Evolutionary conservation across 805 yeast species (phyloP).

Genomic region (Zygotorulaspora chibaensis): DNA sequence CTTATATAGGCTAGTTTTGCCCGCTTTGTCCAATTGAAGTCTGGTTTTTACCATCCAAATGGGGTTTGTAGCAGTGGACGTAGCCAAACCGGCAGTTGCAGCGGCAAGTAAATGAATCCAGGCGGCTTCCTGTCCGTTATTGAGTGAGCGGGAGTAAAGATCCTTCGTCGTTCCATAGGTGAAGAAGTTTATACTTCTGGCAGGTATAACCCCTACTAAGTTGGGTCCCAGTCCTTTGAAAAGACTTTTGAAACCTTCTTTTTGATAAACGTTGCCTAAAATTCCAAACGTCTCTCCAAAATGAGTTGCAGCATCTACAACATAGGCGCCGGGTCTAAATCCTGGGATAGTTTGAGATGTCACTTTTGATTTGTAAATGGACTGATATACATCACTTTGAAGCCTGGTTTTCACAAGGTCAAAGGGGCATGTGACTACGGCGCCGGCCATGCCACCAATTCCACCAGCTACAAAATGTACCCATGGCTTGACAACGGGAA

Average conservation of each 20-base stretch:
- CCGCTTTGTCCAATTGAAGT: slow-evolving; percentile 79
- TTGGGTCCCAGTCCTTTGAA: slow-evolving; percentile 97
- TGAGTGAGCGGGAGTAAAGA: slow-evolving; percentile 57
- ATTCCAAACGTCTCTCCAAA: slow-evolving; percentile 79
- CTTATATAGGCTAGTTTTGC: slow-evolving; percentile 56
- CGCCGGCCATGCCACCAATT: slow-evolving; percentile 97
- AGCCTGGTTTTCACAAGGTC: slow-evolving; percentile 94
- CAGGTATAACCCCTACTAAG: slow-evolving; percentile 95
- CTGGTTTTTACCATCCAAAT: slow-evolving; percentile 96
- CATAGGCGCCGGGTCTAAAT: slow-evolving; percentile 25
- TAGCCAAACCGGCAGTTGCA: slow-evolving; percentile 85
- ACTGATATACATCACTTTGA: slow-evolving; percentile 79
- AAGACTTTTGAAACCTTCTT: slow-evolving; percentile 81
- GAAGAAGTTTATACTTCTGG: slow-evolving; percentile 93
- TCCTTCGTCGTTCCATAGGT: slow-evolving; percentile 95
- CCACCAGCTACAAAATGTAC: slow-evolving; percentile 91
- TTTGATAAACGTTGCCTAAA: slow-evolving; percentile 57
- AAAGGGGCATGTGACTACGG: slow-evolving; percentile 87
- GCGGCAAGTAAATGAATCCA: slow-evolving; percentile 86
- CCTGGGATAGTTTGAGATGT: slow-evolving; percentile 5
- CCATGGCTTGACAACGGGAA: slow-evolving; percentile 45
- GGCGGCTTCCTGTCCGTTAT: slow-evolving; percentile 72
- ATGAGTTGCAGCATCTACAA: slow-evolving; percentile 57
- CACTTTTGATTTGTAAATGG: slow-evolving; percentile 41
- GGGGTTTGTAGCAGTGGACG: slow-evolving; percentile 95